Evolutionary conservation across 768 basidiomycete genomes (phyloP).

Genomic region (Suillus subluteus): DNA sequence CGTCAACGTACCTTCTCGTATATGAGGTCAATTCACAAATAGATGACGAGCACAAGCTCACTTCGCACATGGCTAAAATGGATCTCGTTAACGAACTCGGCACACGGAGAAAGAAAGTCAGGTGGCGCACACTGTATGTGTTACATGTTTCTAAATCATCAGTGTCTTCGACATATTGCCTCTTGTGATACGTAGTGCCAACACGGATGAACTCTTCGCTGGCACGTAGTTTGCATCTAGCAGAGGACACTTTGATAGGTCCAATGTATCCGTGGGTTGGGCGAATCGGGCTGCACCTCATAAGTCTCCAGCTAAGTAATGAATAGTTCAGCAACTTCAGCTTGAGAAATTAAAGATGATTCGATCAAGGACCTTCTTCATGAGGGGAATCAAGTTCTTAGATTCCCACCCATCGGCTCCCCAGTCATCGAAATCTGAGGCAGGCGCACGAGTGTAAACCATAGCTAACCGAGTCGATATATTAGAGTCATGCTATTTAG

Average conservation of each 20-base stretch:
- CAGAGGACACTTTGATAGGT: slow-evolving; percentile 27
- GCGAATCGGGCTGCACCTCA: slow-evolving; percentile 18
- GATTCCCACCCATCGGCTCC: slow-evolving; percentile 30
- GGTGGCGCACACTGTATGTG: slow-evolving; percentile 29
- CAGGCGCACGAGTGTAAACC: slow-evolving; percentile 25
- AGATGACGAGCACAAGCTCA: slow-evolving; percentile 12
- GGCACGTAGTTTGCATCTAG: slow-evolving; percentile 22
- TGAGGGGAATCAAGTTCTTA: slow-evolving; percentile 27
- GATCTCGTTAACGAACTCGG: not conserved
- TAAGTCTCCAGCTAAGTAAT: slow-evolving; percentile 25
- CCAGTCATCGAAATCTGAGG: slow-evolving; percentile 35
- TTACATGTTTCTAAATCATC: slow-evolving; percentile 44
- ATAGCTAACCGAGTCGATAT: slow-evolving; percentile 16
- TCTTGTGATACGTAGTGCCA: slow-evolving; percentile 49
- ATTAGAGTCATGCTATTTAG: not conserved
- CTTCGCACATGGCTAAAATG: slow-evolving; percentile 22
- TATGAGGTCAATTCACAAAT: not conserved
- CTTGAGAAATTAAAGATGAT: not conserved
- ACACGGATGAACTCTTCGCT: slow-evolving; percentile 51
- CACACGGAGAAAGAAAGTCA: not conserved
- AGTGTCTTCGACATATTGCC: slow-evolving; percentile 46
- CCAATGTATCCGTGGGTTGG: slow-evolving; percentile 28
- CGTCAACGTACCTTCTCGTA: slow-evolving; percentile 53
- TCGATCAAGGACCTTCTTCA: slow-evolving; percentile 24
- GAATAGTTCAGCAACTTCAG: not conserved